Evolutionary conservation across 805 yeast genomes (phyloP), one percentile per base, ranked within the genome.

Genomic region (Myxozyma sirexii): DNA sequence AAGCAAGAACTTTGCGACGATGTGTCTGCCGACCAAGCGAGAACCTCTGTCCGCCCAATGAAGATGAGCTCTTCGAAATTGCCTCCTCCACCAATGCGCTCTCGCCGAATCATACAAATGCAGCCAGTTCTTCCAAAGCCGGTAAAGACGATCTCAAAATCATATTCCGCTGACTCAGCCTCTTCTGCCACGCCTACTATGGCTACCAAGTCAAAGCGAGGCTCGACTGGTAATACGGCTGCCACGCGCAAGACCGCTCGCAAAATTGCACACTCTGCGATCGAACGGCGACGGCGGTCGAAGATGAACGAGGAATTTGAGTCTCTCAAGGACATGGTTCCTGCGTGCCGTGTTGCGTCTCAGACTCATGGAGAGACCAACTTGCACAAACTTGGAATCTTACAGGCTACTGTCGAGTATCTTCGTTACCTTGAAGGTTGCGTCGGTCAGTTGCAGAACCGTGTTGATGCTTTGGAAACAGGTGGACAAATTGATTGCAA

Each of bases 291-390:
- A 67, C 79, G 96, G 66, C 76, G 96, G 61, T 81, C 86, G 54
- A 87, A 87, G 69, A 87, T 89, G 78, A 89, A 89, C 72, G 77
- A 91, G 55, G 94, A 89, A 72, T 89, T 88, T 70, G 94, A 88
- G 70, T 90, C 92, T 1, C 79, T 89, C 64, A 87, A 88, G 70
- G 84, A 80, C 68, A 73, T 89, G 53, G 84, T 89, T 17, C 96
- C 96, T 1, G 91, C 93, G 12, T 88, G 96, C 70, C 76, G 91
- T 51, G 77, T 79, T 33, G 78, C 81, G 23, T 62, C 64, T 15
- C 64, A 71, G 26, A 67, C 73, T 19, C 62, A 70, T 43, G 75
- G 75, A 21, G 77, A 75, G 56, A 86, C 83, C 60, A 87, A 87
- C 19, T 86, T 89, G 84, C 90, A 88, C 74, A 89, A 89, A 73